Evolutionary conservation across 179 eudicot species (phyloP).

Genomic region (Corrigiola litoralis): DNA sequence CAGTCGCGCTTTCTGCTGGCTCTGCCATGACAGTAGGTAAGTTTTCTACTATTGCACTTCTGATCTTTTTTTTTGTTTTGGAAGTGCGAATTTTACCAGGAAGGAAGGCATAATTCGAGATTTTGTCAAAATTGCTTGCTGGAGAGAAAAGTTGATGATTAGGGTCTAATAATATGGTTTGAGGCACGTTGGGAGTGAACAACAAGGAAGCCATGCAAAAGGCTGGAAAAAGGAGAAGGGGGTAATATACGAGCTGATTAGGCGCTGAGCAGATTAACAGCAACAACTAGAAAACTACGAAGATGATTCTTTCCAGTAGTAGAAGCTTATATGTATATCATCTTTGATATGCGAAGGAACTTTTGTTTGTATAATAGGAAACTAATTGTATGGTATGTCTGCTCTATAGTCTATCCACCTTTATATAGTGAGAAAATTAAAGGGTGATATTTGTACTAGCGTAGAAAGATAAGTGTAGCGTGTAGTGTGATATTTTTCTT

Average conservation of each 20-base stretch:
- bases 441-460: too few species aligned
- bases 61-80: constrained; percentile 2
- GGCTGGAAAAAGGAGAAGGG: background rate
- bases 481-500: too few species aligned
- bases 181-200: constrained; percentile 7
- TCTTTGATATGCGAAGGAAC: too few species aligned
- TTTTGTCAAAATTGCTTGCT: constrained; percentile 5
- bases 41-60: background rate
- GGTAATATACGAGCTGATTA: background rate
- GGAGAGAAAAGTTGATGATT: constrained; percentile 5
- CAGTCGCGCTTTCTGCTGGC: background rate
- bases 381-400: too few species aligned
- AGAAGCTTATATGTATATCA: too few species aligned
- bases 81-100: constrained; percentile 1
- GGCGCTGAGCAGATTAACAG: background rate
- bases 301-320: background rate
- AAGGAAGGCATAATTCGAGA: background rate
- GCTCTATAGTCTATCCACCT: too few species aligned
- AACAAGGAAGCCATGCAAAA: constrained; percentile 18
- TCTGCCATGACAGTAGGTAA: background rate
- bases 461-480: too few species aligned
- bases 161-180: constrained; percentile 9
- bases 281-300: background rate
- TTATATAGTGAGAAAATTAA: too few species aligned
- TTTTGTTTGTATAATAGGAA: too few species aligned